These are phyloP conservation scores for Cordyceps javanica DNA, from an alignment of 2,329 filamentous ascomycete species.

Conservation along the genomic window DNA sequence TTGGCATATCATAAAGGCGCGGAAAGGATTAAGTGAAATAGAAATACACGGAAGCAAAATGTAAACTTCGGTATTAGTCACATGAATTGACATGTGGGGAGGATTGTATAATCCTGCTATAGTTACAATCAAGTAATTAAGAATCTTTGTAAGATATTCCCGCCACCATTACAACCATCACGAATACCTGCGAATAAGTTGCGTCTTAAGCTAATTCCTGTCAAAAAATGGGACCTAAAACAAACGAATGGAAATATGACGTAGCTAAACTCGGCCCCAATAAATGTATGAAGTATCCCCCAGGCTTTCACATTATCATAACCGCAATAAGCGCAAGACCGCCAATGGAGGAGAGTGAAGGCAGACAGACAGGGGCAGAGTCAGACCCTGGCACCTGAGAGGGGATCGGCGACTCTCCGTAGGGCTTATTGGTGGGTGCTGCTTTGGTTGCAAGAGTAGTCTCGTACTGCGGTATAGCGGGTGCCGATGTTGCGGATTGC, in stretches of 20 bases:
- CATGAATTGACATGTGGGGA: slow-evolving; percentile 2
- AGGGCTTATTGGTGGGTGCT: slow-evolving; percentile 15
- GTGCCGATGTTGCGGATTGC: neutral
- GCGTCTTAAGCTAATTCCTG: slow-evolving; percentile 13
- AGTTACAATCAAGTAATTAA: slow-evolving; percentile 13
- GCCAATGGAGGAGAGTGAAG: slow-evolving; percentile 19
- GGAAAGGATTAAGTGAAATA: too few relatives aligned
- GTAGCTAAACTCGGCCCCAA: slow-evolving; percentile 14
- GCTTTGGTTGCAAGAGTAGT: slow-evolving; percentile 20
- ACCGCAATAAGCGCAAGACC: slow-evolving; percentile 23
- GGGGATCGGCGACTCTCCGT: slow-evolving; percentile 20
- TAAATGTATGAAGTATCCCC: slow-evolving; percentile 3
- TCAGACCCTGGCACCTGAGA: slow-evolving; percentile 24
- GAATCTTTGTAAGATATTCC: slow-evolving; percentile 7
- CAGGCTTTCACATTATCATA: slow-evolving; percentile 19
- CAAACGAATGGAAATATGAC: slow-evolving; percentile 13
- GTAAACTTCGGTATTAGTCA: neutral
- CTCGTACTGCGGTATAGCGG: slow-evolving; percentile 17
- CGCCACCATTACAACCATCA: slow-evolving; percentile 7
- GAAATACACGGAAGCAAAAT: neutral
- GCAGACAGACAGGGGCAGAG: slow-evolving; percentile 18
- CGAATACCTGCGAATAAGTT: slow-evolving; percentile 9
- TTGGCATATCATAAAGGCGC: neutral
- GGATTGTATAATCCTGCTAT: slow-evolving; percentile 2
- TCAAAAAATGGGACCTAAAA: slow-evolving; percentile 16